Evolutionary conservation across 192 early-diverging fungal species (phyloP), one percentile per base, ranked within the genome.

Genomic region (Backusella luteola): DNA sequence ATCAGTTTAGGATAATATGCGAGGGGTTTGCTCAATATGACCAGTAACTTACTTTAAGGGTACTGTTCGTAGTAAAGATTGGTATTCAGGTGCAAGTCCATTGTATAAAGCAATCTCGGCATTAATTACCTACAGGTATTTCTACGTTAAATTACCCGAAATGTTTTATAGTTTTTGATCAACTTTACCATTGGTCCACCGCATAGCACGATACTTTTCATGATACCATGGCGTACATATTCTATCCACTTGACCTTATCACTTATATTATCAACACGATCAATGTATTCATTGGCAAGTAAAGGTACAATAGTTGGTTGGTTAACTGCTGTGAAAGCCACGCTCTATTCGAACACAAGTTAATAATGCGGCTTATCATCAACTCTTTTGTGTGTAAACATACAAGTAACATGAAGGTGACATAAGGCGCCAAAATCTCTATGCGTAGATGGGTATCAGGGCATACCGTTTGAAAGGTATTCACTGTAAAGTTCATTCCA

Each of bases 171-270:
- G 6, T 21, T 49, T 44, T 29, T 29, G 53, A n/a, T 56, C n/a
- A 15, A 69, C 52, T 38, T 68, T 39, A 74, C 77, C 63, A n/a
- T 68, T 8, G 77, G 77, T 15, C 53, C 32, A 19, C 77, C 77
- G 36, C 63, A 68, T 35, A 78, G 34, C 17, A 74, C 42, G 5
- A 26, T 19, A 23, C 59, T 66, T 32, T 78, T 78, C 29, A 74
- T 35, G 7, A 74, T 38, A 38, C 72, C 77, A 19, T 46, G 36
- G 8, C 71, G 77, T 8, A 44, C 44, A 69, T 34, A 34, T 63
- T 67, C 67, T 29, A 74, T 46, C 72, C 71, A 78, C 17, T 69
- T 53, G 21, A 35, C 38, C 32, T 68, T 78, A 15, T 73, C 63
- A 1, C n/a, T 73, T 19, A 41, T 63, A 9, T 26, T 4, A 63